Base-by-base conservation (phyloP, 306 rosid genomes). In the Hippophae tibetana region DNA sequence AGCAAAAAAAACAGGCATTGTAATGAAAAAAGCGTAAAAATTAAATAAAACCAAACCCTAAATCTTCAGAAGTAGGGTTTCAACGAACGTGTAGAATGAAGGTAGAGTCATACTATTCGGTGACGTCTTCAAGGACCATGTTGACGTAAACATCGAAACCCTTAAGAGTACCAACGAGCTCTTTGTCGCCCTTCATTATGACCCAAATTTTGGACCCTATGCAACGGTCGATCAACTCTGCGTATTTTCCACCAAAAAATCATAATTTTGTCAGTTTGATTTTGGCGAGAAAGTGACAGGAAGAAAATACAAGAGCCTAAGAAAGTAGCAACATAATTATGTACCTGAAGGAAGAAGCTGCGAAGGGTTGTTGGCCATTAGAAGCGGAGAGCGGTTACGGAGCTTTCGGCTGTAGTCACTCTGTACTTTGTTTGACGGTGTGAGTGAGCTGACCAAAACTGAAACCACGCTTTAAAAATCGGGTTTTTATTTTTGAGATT, bases 181-280 rank as follows among this genome's bases (percentile, higher is more conserved):
- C 98, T 81, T 90, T 90, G 83, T 90, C 98, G 7, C 96, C 96
- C 72, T 90, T 90, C 98, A 90, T 90, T 66, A 90, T 87, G 64
- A 90, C 98, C 98, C 98, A 90, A 49, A 90, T 87, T 72, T 90
- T 90, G 1, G 98, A 90, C 58, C 98, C 98, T 12, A 90, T 90
- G 75, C 98, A 90, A 23, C 98, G 82, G 64, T 90, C 98, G 53
- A 90, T 90, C 71, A 90, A 77, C 84, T 90, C 98, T 90, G 92
- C 78, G 66, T 3, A 70, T 62, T 75, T 61, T 58, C 69, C 68
- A 71, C 9, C 58, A 69, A 31, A 74, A 42, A 44, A 55, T 31
- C 38, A 4, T 42, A 42, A 40, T 57, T 59, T 53, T 42, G 56
- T 60, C 65, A 43, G 26, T 26, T 43, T 11, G 47, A 53, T 56